Base-by-base conservation (phyloP, 2,329 filamentous ascomycete genomes). In the Pseudogymnoascus sp. region DNA sequence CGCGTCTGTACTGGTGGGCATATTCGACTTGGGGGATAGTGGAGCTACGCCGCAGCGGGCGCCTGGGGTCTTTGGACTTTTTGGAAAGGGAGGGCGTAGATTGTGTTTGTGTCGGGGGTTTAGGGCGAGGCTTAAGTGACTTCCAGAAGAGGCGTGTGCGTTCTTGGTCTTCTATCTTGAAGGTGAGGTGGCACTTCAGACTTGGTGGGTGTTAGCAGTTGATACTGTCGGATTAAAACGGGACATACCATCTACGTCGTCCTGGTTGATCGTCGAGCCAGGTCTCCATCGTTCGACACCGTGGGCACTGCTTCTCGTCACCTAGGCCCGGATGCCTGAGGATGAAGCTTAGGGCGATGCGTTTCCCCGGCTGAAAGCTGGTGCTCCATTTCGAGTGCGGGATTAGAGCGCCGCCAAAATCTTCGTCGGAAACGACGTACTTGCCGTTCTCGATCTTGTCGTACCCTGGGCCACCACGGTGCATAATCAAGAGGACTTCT, bases 381-480 rank as follows among this genome's bases (percentile, higher is more conserved):
- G 30, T 25, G 25, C n/a, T 1, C 45, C 45, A 52, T 30, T 33
- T 52, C 25, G 45, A 30, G n/a, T 52, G 45, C 8, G 45, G 45
- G n/a, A 52, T 52, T 4, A 52, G 45, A 8, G 45, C 45, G 25
- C 45, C 45, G n/a, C 45, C 45, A 9, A 52, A 52, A 30, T 52
- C 45, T 19, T 52, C 45, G n/a, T 52, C 45, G 3, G 45, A 52
- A 33, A 52, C 23, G 4, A 52, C 45, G 25, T 52, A 52, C n/a
- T 52, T 52, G 9, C 45, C 45, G n/a, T 25, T 52, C 45, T 52
- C 45, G n/a, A 52, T 52, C 45, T 52, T 52, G 25, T 52, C 45
- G 9, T 52, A 52, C 25, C 45, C 45, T 19, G 45, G 45, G n/a
- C 45, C 45, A 33, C 45, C 45, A 30, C 45, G 45, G 7, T 52